These are phyloP conservation scores for Lasiosphaeria ovina DNA, from an alignment of 495 filamentous ascomycete species.

Conservation along the genomic window DNA sequence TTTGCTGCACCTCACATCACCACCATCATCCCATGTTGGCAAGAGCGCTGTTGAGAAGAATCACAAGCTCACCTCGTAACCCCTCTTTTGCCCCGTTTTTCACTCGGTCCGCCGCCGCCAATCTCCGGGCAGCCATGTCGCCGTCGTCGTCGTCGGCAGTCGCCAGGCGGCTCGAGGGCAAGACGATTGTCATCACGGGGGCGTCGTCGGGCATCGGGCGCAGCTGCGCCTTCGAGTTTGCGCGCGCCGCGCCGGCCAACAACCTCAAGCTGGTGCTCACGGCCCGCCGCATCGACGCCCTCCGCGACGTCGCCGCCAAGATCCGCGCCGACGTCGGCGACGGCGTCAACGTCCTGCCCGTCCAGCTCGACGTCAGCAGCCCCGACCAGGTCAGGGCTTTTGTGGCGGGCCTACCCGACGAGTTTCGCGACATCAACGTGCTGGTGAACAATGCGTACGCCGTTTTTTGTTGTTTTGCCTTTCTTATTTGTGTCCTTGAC, in stretches of 20 bases:
- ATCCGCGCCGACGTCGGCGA: slow-evolving; percentile 77
- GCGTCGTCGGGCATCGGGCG: slow-evolving; percentile 91
- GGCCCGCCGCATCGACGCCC: slow-evolving; percentile 73
- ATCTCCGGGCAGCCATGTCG: slow-evolving; percentile 51
- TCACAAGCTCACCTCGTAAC: no score
- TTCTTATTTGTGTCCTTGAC: background rate
- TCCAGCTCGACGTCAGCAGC: slow-evolving; percentile 85
- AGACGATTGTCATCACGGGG: slow-evolving; percentile 90
- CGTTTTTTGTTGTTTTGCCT: background rate
- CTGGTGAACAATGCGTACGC: slow-evolving; percentile 96
- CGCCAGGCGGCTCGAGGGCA: slow-evolving; percentile 84
- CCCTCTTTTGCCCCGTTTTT: background rate
- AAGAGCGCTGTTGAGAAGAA: no score
- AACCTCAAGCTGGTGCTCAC: slow-evolving; percentile 80
- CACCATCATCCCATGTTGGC: no score
- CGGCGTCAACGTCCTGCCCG: slow-evolving; percentile 76
- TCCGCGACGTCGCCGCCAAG: slow-evolving; percentile 72
- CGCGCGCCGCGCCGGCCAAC: slow-evolving; percentile 73
- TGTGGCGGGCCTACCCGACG: slow-evolving; percentile 69
- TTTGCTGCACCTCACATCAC: no score
- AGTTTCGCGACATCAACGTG: slow-evolving; percentile 84
- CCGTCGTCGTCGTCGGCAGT: slow-evolving; percentile 57
- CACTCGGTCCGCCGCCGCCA: background rate
- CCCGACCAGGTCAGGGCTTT: slow-evolving; percentile 73
- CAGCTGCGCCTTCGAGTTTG: slow-evolving; percentile 87